These are phyloP conservation scores for Purshia tridentata DNA, from an alignment of 306 rosid genomes.

Conservation along the genomic window DNA sequence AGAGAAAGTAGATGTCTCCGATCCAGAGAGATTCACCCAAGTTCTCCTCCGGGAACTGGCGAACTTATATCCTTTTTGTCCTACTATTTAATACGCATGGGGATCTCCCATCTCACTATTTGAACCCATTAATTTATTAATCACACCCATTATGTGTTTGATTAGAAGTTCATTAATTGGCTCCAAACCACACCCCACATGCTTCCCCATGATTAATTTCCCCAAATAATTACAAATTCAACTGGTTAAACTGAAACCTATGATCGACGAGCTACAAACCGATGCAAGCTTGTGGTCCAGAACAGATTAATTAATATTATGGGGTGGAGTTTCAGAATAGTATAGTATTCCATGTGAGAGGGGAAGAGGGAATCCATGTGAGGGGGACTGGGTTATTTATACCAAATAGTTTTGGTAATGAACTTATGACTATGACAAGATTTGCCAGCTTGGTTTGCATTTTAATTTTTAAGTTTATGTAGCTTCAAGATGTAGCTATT, in stretches of 20 bases:
- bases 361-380: conserved; percentile 59
- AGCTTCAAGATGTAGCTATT: conserved; percentile 50
- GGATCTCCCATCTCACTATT: conserved; percentile 32
- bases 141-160: background rate
- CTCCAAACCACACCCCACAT: conserved; percentile 3
- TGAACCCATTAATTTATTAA: background rate
- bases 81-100: conserved; percentile 3
- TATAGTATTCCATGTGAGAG: conserved; percentile 24
- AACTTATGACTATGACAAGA: conserved; percentile 35
- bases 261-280: conserved; percentile 24
- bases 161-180: conserved; percentile 14
- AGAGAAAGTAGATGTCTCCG: conserved; percentile 24
- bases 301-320: background rate
- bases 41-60: conserved; percentile 27
- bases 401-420: conserved; percentile 31
- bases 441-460: conserved; percentile 60
- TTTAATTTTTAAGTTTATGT: conserved; percentile 34
- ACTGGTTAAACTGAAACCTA: conserved; percentile 15
- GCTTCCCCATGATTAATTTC: conserved; percentile 7
- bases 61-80: conserved; percentile 27
- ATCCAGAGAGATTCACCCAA: conserved; percentile 39
- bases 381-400: conserved; percentile 42
- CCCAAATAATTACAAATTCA: background rate
- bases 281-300: conserved; percentile 34
- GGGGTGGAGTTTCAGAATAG: conserved; percentile 43